phyloP scores from a whole-genome alignment of 2,329 filamentous ascomycete genomes.

The Colletotrichum gigasporum region DNA sequence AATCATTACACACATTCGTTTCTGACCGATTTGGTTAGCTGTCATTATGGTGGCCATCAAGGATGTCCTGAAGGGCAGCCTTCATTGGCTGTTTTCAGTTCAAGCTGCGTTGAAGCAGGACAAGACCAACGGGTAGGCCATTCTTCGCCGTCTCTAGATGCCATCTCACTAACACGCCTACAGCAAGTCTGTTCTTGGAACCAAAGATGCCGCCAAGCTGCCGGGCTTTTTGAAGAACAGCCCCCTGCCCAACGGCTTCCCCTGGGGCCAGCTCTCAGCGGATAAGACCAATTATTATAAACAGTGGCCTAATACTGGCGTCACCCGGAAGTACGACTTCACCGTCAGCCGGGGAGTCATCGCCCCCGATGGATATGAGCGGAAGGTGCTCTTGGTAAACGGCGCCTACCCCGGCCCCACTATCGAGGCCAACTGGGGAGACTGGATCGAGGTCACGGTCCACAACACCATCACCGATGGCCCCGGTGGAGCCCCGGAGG shows the following conservation, averaged over 20 bases:
- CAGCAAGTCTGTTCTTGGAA: slow-evolving; percentile 53
- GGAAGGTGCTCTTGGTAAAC: slow-evolving; percentile 68
- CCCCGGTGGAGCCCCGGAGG: slow-evolving; percentile 60
- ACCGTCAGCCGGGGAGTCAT: slow-evolving; percentile 59
- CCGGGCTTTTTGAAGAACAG: slow-evolving; percentile 58
- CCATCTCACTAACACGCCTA: slow-evolving; percentile 14
- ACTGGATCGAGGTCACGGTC: slow-evolving; percentile 71
- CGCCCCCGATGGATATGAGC: slow-evolving; percentile 65
- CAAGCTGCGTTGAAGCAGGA: slow-evolving; percentile 40
- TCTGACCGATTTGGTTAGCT: not conserved
- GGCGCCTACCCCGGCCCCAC: slow-evolving; percentile 73
- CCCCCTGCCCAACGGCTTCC: slow-evolving; percentile 57
- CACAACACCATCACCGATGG: slow-evolving; percentile 70
- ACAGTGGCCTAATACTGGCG: slow-evolving; percentile 59
- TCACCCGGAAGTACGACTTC: slow-evolving; percentile 65
- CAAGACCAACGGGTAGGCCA: slow-evolving; percentile 49
- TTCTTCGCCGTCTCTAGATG: not conserved
- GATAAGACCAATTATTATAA: slow-evolving; percentile 59
- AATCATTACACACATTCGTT: slow-evolving; percentile 7
- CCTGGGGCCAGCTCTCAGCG: slow-evolving; percentile 59
- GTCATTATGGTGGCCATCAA: slow-evolving; percentile 38
- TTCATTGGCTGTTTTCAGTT: slow-evolving; percentile 34
- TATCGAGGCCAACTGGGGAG: slow-evolving; percentile 72
- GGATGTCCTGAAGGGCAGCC: slow-evolving; percentile 21
- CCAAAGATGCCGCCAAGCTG: slow-evolving; percentile 46